A percentile compares a stretch with the other conserved stretches of the same genome.
phyloP scores from a whole-genome alignment of 768 basidiomycete genomes.

The Leucogyrophana mollusca region DNA sequence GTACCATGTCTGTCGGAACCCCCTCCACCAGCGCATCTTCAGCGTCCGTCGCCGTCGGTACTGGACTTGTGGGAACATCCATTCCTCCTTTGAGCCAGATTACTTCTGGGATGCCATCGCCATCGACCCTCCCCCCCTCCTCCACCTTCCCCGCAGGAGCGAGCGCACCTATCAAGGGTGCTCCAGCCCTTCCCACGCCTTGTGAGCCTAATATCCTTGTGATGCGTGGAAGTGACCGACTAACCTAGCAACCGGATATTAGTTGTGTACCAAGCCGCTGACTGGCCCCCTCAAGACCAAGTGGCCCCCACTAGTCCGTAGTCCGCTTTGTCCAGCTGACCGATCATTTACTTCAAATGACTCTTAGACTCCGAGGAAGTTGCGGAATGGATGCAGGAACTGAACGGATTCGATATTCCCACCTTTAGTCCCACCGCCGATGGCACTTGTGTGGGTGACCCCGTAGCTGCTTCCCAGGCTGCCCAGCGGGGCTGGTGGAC shows the following conservation, averaged over 20 bases:
- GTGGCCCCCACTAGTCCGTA: conserved; percentile 58
- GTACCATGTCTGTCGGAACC: background rate
- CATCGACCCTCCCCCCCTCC: conserved; percentile 45
- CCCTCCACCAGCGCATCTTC: conserved; percentile 10
- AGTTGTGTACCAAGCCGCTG: conserved; percentile 45
- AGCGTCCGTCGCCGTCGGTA: conserved; percentile 17
- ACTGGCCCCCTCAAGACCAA: conserved; percentile 66
- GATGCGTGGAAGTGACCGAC: background rate
- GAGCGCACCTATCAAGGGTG: conserved; percentile 61
- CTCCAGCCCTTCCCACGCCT: conserved; percentile 61
- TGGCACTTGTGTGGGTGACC: conserved; percentile 66
- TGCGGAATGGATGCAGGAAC: conserved; percentile 71
- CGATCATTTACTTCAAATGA: background rate
- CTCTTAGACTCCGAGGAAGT: conserved; percentile 58
- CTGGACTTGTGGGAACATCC: conserved; percentile 36
- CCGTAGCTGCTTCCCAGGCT: conserved; percentile 53
- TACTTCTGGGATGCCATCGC: conserved; percentile 61
- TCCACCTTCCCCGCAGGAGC: conserved; percentile 60
- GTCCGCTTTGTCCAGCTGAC: background rate
- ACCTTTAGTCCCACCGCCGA: conserved; percentile 58
- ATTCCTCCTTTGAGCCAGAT: conserved; percentile 61
- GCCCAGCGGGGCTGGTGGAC: conserved; percentile 87
- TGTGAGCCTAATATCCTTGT: conserved; percentile 38
- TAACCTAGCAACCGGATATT: conserved; percentile 5
- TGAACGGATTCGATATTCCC: conserved; percentile 71